These are phyloP conservation scores for Firmiana major DNA, from an alignment of 345 rosid genomes.

Conservation along the genomic window DNA sequence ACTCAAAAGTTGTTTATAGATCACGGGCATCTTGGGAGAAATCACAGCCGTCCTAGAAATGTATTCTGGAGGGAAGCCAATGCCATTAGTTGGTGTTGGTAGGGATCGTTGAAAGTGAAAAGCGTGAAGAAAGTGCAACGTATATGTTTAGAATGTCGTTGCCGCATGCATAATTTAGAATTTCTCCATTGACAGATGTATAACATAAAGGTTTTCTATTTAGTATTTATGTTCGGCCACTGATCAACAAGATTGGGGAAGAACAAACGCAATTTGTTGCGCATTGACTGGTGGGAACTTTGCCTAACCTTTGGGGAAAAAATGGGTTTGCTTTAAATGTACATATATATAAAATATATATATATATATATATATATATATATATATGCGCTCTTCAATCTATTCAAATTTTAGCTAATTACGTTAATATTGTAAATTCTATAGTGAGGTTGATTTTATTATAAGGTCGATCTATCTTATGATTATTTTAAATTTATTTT, in stretches of 20 bases:
- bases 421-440: too few species aligned
- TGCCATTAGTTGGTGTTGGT: neutral
- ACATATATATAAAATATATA: too few species aligned
- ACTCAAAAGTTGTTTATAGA: neutral
- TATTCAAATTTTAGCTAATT: too few species aligned
- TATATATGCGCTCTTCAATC: too few species aligned
- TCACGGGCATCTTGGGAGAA: neutral
- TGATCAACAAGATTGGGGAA: neutral
- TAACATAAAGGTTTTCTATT: neutral
- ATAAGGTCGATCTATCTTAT: too few species aligned
- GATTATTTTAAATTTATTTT: too few species aligned
- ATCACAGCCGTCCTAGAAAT: neutral
- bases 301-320: neutral
- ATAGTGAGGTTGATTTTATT: too few species aligned
- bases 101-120: neutral
- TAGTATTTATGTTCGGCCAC: neutral
- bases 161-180: neutral
- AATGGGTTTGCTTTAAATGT: neutral
- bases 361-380: too few species aligned
- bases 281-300: neutral
- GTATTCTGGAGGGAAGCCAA: neutral
- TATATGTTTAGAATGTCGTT: neutral
- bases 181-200: neutral
- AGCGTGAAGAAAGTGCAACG: neutral
- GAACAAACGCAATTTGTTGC: neutral